phyloP scores from a whole-genome alignment of 2,329 filamentous ascomycete genomes.

The Fusarium vanettenii region DNA sequence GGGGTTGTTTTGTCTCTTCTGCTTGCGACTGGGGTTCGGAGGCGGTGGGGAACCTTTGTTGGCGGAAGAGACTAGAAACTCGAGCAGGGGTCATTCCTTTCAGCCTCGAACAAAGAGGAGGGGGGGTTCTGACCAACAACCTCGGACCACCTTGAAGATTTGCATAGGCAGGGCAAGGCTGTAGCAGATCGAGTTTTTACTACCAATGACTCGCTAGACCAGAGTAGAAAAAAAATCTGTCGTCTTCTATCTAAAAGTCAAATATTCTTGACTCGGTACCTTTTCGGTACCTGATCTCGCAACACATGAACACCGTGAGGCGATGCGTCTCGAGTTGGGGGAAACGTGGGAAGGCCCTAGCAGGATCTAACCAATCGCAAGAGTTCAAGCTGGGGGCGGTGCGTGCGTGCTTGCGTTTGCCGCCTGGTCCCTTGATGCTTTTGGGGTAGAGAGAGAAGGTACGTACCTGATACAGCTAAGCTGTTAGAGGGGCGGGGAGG shows the following conservation, averaged over 20 bases:
- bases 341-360: slow-evolving; percentile 40
- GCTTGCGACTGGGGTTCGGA: slow-evolving; percentile 9
- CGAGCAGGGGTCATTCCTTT: slow-evolving; percentile 31
- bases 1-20: slow-evolving; percentile 10
- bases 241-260: neutral
- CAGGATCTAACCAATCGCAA: slow-evolving; percentile 37
- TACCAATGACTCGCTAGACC: slow-evolving; percentile 14
- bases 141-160: slow-evolving; percentile 6
- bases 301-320: slow-evolving; percentile 28
- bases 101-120: slow-evolving; percentile 34
- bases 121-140: neutral
- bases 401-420: slow-evolving; percentile 26
- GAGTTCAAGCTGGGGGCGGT: slow-evolving; percentile 12
- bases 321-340: slow-evolving; percentile 22
- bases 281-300: slow-evolving; percentile 34
- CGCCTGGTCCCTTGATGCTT: slow-evolving; percentile 30
- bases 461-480: slow-evolving; percentile 2
- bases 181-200: neutral
- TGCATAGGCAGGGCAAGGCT: neutral
- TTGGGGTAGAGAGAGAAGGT: slow-evolving; percentile 28
- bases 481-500: neutral
- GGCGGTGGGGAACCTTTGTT: slow-evolving; percentile 31
- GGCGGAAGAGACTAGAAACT: slow-evolving; percentile 33
- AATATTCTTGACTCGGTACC: slow-evolving; percentile 28
- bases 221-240: slow-evolving; percentile 10